phyloP scores from a whole-genome alignment of 441 rosid genomes.

The Jatropha podagrica region DNA sequence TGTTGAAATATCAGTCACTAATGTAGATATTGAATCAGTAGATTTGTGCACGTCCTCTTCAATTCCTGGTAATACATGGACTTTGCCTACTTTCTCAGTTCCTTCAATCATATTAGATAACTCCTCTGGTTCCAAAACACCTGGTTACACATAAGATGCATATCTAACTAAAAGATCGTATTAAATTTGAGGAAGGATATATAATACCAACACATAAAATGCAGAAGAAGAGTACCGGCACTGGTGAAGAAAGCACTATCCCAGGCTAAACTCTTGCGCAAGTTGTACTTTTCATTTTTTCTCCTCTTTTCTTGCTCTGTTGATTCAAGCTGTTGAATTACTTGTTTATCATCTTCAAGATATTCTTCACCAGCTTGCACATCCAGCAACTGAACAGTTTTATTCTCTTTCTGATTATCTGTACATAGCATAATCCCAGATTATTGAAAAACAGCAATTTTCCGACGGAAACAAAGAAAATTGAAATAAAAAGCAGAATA shows the following conservation, averaged over 20 bases:
- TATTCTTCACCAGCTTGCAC: constrained; percentile 25
- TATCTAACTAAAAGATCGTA: not conserved
- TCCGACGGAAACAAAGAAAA: not conserved
- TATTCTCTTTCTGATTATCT: constrained; percentile 43
- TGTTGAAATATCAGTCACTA: constrained; percentile 62
- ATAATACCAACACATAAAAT: not conserved
- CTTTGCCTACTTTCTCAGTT: constrained; percentile 43
- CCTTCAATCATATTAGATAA: constrained; percentile 69
- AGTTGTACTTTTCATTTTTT: constrained; percentile 51
- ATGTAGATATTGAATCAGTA: constrained; percentile 71
- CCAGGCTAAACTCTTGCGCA: constrained; percentile 96
- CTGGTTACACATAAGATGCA: constrained; percentile 33
- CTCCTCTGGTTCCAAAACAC: constrained; percentile 90
- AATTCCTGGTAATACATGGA: constrained; percentile 50
- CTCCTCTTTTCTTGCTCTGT: constrained; percentile 36
- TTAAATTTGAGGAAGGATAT: not conserved
- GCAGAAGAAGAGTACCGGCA: constrained; percentile 45
- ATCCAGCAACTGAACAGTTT: constrained; percentile 28
- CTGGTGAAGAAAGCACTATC: constrained; percentile 94
- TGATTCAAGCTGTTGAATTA: constrained; percentile 41
- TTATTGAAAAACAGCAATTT: not conserved
- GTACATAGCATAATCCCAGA: constrained; percentile 20
- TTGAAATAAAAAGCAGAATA: not conserved
- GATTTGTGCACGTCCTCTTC: constrained; percentile 76
- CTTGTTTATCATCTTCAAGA: constrained; percentile 31